These are phyloP conservation scores for Leptographium wingfieldii DNA, from an alignment of 2,329 filamentous ascomycete species.

Conservation along the genomic window DNA sequence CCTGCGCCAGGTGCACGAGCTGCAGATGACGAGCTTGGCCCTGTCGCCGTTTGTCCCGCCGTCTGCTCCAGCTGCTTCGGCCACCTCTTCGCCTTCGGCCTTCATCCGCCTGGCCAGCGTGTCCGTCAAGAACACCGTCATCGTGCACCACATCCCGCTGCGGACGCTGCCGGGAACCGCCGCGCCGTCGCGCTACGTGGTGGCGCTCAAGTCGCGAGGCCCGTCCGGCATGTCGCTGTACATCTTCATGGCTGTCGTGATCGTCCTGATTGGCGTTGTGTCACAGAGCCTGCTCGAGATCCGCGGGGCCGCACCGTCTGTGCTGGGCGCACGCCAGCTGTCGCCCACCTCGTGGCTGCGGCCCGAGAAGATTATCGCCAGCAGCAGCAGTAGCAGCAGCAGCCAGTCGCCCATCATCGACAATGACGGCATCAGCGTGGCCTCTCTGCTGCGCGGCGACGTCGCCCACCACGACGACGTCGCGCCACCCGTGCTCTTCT, in stretches of 20 bases:
- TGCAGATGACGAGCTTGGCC: conserved; percentile 45
- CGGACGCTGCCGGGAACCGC: conserved; percentile 20
- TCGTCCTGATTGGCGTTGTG: conserved; percentile 48
- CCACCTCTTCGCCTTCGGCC: conserved; percentile 26
- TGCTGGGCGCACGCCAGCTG: conserved; percentile 41
- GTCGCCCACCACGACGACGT: neutral
- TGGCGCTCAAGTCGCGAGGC: conserved; percentile 43
- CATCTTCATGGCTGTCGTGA: conserved; percentile 40
- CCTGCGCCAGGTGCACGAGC: conserved; percentile 40
- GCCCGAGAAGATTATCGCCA: neutral
- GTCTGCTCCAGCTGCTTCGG: conserved; percentile 30
- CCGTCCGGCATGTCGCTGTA: conserved; percentile 39
- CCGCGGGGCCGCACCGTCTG: conserved; percentile 41
- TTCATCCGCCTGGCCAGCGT: conserved; percentile 70
- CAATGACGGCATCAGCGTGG: conserved; percentile 10
- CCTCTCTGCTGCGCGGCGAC: conserved; percentile 6
- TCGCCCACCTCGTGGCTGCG: conserved; percentile 32
- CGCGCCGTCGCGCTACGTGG: conserved; percentile 51
- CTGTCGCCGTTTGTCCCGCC: conserved; percentile 14
- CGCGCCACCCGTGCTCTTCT: conserved; percentile 5
- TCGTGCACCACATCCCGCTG: conserved; percentile 69
- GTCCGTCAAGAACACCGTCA: conserved; percentile 66
- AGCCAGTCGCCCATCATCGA: conserved; percentile 8
- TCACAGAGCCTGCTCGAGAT: conserved; percentile 54
- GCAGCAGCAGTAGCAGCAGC: neutral